A percentile compares a stretch with the other conserved stretches of the same genome.
phyloP scores from a whole-genome alignment of 768 basidiomycete genomes.

The Lentinula detonsa region DNA sequence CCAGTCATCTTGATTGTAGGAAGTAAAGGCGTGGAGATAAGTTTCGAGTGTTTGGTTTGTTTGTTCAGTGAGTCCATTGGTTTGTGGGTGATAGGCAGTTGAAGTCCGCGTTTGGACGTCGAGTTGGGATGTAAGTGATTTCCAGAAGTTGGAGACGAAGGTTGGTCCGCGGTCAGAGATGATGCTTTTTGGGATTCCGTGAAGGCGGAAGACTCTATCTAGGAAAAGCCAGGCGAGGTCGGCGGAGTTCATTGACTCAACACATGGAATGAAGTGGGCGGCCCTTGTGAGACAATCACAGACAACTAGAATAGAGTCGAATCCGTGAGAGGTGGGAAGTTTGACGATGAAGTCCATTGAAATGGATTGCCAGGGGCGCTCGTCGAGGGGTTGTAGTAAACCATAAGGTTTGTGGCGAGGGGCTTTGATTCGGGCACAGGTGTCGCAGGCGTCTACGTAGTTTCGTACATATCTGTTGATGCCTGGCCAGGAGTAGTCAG shows the following conservation, averaged over 20 bases:
- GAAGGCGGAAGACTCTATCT: conserved; percentile 24
- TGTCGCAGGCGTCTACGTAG: too few species aligned
- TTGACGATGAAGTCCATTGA: conserved; percentile 37
- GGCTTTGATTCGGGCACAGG: too few species aligned
- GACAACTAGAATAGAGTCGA: conserved; percentile 29
- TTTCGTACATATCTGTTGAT: too few species aligned
- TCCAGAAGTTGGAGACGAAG: conserved; percentile 29
- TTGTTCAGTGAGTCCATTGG: conserved; percentile 22
- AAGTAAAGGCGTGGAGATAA: too few species aligned
- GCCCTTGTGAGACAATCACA: conserved; percentile 33
- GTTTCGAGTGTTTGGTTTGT: conserved; percentile 28
- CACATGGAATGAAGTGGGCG: conserved; percentile 34
- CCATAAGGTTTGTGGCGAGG: too few species aligned
- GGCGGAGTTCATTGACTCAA: conserved; percentile 17
- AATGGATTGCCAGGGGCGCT: conserved; percentile 29
- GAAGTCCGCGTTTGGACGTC: conserved; percentile 15
- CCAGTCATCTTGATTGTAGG: too few species aligned
- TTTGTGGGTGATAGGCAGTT: conserved; percentile 20
- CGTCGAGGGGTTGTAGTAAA: too few species aligned
- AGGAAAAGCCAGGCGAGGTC: conserved; percentile 24
- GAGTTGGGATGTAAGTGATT: conserved; percentile 5
- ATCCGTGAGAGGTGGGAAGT: conserved; percentile 30
- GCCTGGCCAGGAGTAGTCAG: too few species aligned
- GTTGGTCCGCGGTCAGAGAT: conserved; percentile 25
- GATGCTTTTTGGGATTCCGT: conserved; percentile 26